Evolutionary conservation across 805 yeast genomes (phyloP), one percentile per base, ranked within the genome.

Genomic region (Saccharomycopsis olivae): DNA sequence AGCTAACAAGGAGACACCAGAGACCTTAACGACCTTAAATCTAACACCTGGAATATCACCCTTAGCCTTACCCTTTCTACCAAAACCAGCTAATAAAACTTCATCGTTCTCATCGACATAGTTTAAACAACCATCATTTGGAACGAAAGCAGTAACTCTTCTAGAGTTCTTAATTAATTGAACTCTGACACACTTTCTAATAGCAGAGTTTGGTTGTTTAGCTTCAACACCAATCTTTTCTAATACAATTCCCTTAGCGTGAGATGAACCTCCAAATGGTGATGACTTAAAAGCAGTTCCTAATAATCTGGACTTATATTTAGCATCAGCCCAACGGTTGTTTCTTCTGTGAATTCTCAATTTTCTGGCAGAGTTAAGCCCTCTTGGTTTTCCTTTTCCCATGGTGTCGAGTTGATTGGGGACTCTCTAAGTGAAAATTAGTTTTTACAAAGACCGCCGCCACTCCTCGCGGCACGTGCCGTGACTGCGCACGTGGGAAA

Each of bases 41-140:
- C 99, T 92, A 68, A 92, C 99, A 86, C 99, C 99, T 71, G 98
- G 98, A 66, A 92, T 89, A 88, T 92, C 99, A 80, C 99, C 98
- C 94, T 92, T 92, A 71, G 98, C 98, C 81, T 92, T 92, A 78
- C 98, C 98, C 81, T 95, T 92, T 78, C 97, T 87, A 86, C 99
- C 99, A 87, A 92, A 92, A 80, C 99, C 99, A 64, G 99, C 97
- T 61, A 92, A 78, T 64, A 92, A 77, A 61, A 92, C 99, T 73
- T 92, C 97, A 75, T 92, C 99, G 79, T 92, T 92, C 78, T 92
- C 97, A 69, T 92, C 99, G 62, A 92, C 96, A 61, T 81, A 92
- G 92, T 92, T 92, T 71, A 92, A 75, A 81, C 98, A 92, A 89
- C 99, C 99, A 75, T 92, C 99, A 65, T 92, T 89, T 72, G 99